Conservation (phyloP, 2,329 filamentous ascomycete species). For the Epichloe uncinata region DNA sequence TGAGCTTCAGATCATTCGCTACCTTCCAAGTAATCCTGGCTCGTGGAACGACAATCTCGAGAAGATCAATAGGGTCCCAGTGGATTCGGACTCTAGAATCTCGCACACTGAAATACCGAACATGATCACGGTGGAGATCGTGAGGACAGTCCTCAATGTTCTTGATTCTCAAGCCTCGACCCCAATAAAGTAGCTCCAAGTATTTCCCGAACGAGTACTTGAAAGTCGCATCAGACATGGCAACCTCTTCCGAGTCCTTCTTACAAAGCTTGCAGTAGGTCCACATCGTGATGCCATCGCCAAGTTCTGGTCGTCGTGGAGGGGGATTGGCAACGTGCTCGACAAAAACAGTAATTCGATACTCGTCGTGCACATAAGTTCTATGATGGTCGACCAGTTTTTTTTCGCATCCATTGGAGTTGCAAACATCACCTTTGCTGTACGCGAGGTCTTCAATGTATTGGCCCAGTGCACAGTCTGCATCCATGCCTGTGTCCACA, state of each 20-base stretch:
- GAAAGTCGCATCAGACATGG: conserved; percentile 91
- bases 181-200: conserved; percentile 95
- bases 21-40: conserved; percentile 95
- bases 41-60: conserved; percentile 88
- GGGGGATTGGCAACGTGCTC: conserved; percentile 41
- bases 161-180: conserved; percentile 62
- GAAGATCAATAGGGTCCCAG: conserved; percentile 81
- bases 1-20: conserved; percentile 79
- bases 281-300: conserved; percentile 82
- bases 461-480: conserved; percentile 86
- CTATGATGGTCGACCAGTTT: conserved; percentile 87
- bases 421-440: conserved; percentile 63
- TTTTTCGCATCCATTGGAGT: conserved; percentile 75
- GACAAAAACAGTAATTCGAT: conserved; percentile 82
- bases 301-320: conserved; percentile 27
- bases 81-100: conserved; percentile 80
- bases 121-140: conserved; percentile 82
- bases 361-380: conserved; percentile 93
- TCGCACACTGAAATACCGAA: conserved; percentile 82
- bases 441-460: conserved; percentile 86
- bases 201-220: conserved; percentile 99
- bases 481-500: conserved; percentile 54
- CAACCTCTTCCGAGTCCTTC: conserved; percentile 75
- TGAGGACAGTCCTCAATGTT: conserved; percentile 66
- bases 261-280: conserved; percentile 88